Base-by-base conservation (phyloP, 2,329 filamentous ascomycete genomes). In the Fusarium equiseti region DNA sequence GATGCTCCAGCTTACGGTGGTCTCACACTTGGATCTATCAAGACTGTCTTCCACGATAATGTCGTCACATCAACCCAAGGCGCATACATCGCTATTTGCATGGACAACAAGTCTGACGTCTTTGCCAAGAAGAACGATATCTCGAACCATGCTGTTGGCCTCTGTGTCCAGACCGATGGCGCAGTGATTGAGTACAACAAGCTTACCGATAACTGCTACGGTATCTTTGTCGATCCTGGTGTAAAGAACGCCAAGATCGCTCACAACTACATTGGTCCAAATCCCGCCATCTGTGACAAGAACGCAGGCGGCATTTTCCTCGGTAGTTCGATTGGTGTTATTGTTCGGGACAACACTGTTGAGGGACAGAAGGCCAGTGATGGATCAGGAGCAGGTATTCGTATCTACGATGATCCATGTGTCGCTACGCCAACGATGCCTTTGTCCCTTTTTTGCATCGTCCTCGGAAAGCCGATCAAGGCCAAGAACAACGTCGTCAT, bases 121-220 rank as follows among this genome's bases (percentile, higher is more conserved):
- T 52, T 66, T 1, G 62, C 79, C 8, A 66, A 59, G 6, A 61
- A 76, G 42, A 82, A 82, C 61, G 59, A 72, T 5, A 65, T 81
- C 24, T 75, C 76, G 4, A 73, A 73, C 6, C 75, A 79, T n/a
- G 20, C 5, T 20, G 73, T 80, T 42, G 79, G 74, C 9, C 71
- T 82, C 11, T 81, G 80, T 27, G 74, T 82, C 2, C 79, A 81
- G 66, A 81, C 79, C 2, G 68, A 75, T 8, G 49, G 64, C 0
- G 79, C 79, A 6, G 67, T 77, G 5, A 55, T 82, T 4, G 69
- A 75, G 32, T 59, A 79, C 63, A 82, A 82, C 42, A 71, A 63
- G 4, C 76, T 81, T n/a, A 68, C 54, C 1, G 66, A 75, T 18
- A 67, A 63, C 52, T 82, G 81, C 55, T 63, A 71, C 31, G 81